These are phyloP conservation scores for Fusarium tupiense DNA, from an alignment of 2,329 filamentous ascomycete genomes.

Conservation along the genomic window DNA sequence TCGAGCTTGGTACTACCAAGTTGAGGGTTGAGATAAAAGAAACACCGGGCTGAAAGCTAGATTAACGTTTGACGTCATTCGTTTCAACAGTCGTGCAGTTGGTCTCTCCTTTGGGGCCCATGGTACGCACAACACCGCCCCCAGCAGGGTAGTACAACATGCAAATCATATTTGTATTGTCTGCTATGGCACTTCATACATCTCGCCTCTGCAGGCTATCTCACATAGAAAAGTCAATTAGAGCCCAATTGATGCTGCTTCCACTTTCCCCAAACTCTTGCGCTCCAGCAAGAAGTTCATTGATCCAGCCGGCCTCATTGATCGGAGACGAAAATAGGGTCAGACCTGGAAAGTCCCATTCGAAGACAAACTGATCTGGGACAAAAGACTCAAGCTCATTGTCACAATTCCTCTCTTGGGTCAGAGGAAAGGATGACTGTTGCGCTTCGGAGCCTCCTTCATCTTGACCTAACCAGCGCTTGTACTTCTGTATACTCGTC, in stretches of 20 bases:
- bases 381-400: conserved; percentile 11
- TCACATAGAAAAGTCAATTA: conserved; percentile 13
- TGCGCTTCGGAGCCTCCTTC: no score
- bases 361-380: conserved; percentile 17
- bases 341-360: conserved; percentile 17
- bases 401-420: not conserved
- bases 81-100: not conserved
- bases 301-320: conserved; percentile 4
- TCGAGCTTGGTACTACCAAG: not conserved
- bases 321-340: conserved; percentile 8
- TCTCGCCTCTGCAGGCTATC: accelerated
- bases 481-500: conserved; percentile 16
- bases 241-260: conserved; percentile 13
- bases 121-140: no score
- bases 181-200: accelerated
- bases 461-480: not conserved
- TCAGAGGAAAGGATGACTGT: no score
- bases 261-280: conserved; percentile 17
- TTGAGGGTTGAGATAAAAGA: not conserved
- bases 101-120: no score
- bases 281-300: not conserved
- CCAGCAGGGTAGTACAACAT: no score
- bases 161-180: not conserved
- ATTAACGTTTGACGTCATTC: not conserved
- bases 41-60: not conserved